Evolutionary conservation across 169 alveolate genomes (phyloP).

Genomic region (Eimeria sp.): DNA sequence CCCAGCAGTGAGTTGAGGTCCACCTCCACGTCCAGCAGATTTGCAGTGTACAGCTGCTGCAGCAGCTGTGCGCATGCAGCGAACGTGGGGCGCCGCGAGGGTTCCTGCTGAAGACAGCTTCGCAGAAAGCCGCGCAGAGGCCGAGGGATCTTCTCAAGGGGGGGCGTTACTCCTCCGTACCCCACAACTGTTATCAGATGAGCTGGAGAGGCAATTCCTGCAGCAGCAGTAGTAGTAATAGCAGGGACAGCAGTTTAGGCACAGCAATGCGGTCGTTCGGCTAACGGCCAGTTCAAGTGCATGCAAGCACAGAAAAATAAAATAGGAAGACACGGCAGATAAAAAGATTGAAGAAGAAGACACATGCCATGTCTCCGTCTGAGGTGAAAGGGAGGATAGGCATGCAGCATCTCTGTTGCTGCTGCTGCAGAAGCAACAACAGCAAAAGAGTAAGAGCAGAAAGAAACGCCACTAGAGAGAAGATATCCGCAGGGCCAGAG

Average conservation of each 20-base stretch:
- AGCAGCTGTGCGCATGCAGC: constrained; percentile 81
- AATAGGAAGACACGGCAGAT: no score
- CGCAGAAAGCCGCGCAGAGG: constrained; percentile 51
- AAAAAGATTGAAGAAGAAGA: background rate
- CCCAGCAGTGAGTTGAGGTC: constrained; percentile 76
- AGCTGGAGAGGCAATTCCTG: constrained; percentile 72
- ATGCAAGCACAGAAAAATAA: background rate
- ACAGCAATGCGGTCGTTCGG: background rate
- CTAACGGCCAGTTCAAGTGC: background rate
- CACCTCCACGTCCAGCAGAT: constrained; percentile 74
- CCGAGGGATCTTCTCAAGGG: constrained; percentile 30
- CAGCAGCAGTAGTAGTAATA: constrained; percentile 37
- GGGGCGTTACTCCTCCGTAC: constrained; percentile 70
- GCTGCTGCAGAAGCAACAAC: background rate
- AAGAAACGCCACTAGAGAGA: background rate
- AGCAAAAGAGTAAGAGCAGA: background rate
- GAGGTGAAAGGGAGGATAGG: background rate
- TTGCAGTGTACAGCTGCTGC: constrained; percentile 72
- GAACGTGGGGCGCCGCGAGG: constrained; percentile 67
- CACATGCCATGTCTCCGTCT: background rate
- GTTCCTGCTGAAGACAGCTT: constrained; percentile 56
- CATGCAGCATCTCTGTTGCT: background rate
- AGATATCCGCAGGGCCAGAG: background rate
- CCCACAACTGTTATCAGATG: constrained; percentile 79
- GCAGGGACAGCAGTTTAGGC: no score